phyloP scores from a whole-genome alignment of 208 protist species.

The Acanthamoeba sp. region DNA sequence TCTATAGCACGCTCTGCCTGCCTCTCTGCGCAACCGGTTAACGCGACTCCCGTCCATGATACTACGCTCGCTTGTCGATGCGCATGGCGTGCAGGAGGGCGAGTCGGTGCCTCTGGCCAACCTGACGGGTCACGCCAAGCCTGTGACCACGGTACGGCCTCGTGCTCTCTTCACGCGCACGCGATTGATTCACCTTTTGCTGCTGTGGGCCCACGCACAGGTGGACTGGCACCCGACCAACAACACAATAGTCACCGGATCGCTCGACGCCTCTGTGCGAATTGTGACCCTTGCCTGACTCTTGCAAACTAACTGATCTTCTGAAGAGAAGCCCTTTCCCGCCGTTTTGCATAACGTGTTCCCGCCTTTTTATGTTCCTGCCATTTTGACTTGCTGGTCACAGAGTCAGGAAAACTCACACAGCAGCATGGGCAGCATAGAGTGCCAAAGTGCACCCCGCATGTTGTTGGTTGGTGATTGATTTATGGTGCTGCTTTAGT shows the following conservation, averaged over 20 bases:
- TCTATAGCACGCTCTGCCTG: neutral
- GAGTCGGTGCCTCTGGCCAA: neutral
- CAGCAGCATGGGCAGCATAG: too few relatives aligned
- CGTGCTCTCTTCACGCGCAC: neutral
- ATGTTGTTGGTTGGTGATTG: too few relatives aligned
- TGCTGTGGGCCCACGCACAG: neutral
- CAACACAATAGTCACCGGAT: slow-evolving; percentile 7
- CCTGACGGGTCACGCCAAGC: slow-evolving; percentile 7
- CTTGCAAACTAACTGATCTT: too few relatives aligned
- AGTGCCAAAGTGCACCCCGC: too few relatives aligned
- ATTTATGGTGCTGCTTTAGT: too few relatives aligned
- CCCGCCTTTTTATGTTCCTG: too few relatives aligned
- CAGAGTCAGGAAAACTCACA: too few relatives aligned
- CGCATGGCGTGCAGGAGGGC: neutral
- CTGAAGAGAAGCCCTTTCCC: too few relatives aligned
- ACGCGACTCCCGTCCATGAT: too few relatives aligned
- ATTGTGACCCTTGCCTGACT: slow-evolving; percentile 38
- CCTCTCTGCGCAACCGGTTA: too few relatives aligned
- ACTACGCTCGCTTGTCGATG: neutral
- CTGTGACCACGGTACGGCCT: slow-evolving; percentile 11
- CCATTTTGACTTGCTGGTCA: too few relatives aligned
- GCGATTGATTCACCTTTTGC: neutral
- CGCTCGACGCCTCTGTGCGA: slow-evolving; percentile 4
- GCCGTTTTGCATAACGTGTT: too few relatives aligned
- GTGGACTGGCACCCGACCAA: slow-evolving; percentile 69